Base-by-base conservation (phyloP, 495 filamentous ascomycete genomes). In the Talaromyces wortmannii region DNA sequence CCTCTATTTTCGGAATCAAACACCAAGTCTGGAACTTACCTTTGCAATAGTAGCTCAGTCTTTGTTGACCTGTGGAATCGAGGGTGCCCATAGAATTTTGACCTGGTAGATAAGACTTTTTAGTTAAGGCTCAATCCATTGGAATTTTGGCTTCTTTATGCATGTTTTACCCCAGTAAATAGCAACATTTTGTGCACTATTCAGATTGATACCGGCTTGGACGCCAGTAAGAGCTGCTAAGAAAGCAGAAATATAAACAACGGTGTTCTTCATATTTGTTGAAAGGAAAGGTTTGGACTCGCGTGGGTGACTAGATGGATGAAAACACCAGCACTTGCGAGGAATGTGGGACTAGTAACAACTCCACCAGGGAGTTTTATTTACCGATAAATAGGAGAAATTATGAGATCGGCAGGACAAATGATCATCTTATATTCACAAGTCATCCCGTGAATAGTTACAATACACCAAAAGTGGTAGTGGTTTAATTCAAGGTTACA, bases 91-190 rank as follows among this genome's bases (percentile, higher is more conserved):
- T 53, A 42, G 52, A 53, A 42, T 53, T 53, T 53, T 53, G 52
- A 12, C 52, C 52, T 53, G 15, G 12, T n/a, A 46, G 5, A 53
- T 16, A 16, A 16, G 0, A 4, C 7, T n/a, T 13, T 31, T 52
- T 18, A 52, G 50, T 42, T 15, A 44, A 30, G 40, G 17, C 13
- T 18, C 17, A 31, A 6, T 36, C n/a, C 2, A 15, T 6, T 52
- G 2, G 5, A 1, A 13, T 40, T 40, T 40, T 40, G 36, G 36
- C 43, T 18, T 7, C 16, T 12, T 13, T 12, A 18, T 52, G 15
- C 4, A 13, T 15, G 83, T 84, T 57, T 85, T 82, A 83, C 73
- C 84, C 84, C 84, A 87, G 61, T 87, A 87, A 7, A 86, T 71
- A 16, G 74, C 80, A 52, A 86, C 56, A 61, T 84, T 87, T 44